Conservation (phyloP, 495 filamentous ascomycete genomes). For the Immersiella caudata region DNA sequence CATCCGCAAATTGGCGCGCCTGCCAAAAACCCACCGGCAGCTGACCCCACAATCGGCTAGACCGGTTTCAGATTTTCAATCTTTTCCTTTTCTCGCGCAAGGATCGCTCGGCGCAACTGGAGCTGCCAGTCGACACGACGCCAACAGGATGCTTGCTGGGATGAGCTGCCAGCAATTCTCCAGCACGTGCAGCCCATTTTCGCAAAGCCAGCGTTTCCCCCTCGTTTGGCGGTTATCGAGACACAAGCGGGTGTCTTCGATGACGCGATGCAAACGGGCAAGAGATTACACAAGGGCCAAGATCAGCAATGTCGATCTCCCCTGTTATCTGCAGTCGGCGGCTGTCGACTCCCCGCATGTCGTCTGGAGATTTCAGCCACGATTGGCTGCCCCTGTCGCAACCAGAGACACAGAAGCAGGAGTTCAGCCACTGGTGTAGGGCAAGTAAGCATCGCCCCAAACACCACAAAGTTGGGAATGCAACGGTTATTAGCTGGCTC, state of each 20-base stretch:
- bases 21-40: not conserved
- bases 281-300: not conserved
- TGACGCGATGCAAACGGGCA: not conserved
- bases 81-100: conserved; percentile 7
- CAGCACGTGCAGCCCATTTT: not conserved
- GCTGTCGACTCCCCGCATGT: not conserved
- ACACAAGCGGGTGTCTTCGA: not conserved
- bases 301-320: not conserved
- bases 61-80: conserved; percentile 20
- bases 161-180: not conserved
- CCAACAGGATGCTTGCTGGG: not conserved
- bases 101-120: not conserved
- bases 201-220: not conserved
- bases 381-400: conserved; percentile 1
- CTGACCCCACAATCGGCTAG: conserved; percentile 12
- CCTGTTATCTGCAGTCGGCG: not conserved
- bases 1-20: conserved; percentile 6
- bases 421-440: not conserved
- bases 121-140: not conserved
- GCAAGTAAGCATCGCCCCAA: not conserved
- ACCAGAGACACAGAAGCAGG: conserved; percentile 16
- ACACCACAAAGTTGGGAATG: too few relatives aligned
- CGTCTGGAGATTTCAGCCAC: not conserved
- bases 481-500: too few relatives aligned
- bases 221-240: not conserved